These are phyloP conservation scores for Camptophora hylomeconis DNA, from an alignment of 2,329 filamentous ascomycete genomes.

Conservation along the genomic window DNA sequence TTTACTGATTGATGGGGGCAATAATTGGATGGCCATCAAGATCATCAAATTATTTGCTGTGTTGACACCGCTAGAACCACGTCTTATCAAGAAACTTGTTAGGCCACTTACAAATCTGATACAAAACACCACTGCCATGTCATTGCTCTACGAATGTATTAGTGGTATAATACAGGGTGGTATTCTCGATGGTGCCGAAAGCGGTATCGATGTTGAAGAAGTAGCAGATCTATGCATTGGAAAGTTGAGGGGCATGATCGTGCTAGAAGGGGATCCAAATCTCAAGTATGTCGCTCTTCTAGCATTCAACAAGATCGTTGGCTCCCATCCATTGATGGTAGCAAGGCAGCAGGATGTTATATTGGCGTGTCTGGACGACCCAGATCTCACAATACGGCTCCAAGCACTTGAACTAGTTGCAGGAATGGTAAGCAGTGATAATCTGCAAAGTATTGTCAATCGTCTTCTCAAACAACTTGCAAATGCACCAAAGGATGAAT, in stretches of 20 bases:
- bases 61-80: conserved; percentile 80
- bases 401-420: conserved; percentile 84
- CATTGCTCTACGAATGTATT: conserved; percentile 94
- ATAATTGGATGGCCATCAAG: conserved; percentile 99
- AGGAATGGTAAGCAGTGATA: conserved; percentile 85
- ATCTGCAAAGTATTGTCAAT: conserved; percentile 70
- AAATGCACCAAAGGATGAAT: conserved; percentile 47
- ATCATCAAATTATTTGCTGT: conserved; percentile 98
- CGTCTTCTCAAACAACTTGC: conserved; percentile 73
- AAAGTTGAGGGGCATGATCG: conserved; percentile 87
- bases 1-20: conserved; percentile 76
- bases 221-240: conserved; percentile 84
- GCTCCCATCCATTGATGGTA: conserved; percentile 77
- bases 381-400: conserved; percentile 89
- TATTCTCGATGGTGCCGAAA: conserved; percentile 72
- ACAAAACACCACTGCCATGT: conserved; percentile 91
- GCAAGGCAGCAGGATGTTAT: conserved; percentile 92
- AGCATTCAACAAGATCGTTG: conserved; percentile 88
- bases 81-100: conserved; percentile 78
- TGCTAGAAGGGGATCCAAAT: conserved; percentile 86
- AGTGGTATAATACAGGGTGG: conserved; percentile 96
- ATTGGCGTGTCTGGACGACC: conserved; percentile 86
- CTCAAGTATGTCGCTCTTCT: conserved; percentile 93
- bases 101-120: conserved; percentile 88
- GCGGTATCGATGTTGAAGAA: conserved; percentile 71